Percentiles rank a stretch among this genome's conserved stretches.
These are phyloP conservation scores for Paramecium pentaurelia DNA, from an alignment of 73 alveolate genomes.

Conservation along the genomic window DNA sequence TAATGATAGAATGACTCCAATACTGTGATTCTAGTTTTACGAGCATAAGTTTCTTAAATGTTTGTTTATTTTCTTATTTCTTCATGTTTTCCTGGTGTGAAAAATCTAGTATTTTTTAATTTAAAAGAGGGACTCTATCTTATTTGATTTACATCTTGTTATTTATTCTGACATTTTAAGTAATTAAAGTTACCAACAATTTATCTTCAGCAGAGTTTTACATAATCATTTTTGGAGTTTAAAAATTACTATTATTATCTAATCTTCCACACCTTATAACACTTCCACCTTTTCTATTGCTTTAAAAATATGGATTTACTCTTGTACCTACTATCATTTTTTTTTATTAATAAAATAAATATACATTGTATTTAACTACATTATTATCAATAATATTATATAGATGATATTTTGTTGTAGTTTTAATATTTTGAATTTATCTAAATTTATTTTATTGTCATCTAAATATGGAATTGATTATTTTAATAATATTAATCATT, in stretches of 20 bases:
- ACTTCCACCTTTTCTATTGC: not conserved
- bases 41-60: not conserved
- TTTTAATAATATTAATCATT: not conserved
- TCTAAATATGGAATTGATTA: not conserved
- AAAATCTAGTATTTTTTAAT: not conserved
- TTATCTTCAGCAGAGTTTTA: not conserved
- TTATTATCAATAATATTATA: not conserved
- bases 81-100: not conserved
- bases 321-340: not conserved
- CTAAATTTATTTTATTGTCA: not conserved
- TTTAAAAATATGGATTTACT: not conserved
- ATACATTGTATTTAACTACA: not conserved
- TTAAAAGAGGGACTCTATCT: constrained; percentile 20
- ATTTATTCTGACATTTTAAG: not conserved
- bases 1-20: constrained; percentile 16
- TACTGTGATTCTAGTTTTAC: constrained; percentile 3
- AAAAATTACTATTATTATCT: not conserved
- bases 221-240: not conserved
- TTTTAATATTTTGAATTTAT: not conserved
- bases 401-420: not conserved
- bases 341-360: not conserved
- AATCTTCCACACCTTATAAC: not conserved
- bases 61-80: not conserved
- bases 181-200: not conserved
- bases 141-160: not conserved